phyloP scores from a whole-genome alignment of 2,329 filamentous ascomycete species.

The Bipolaris sorokiniana region DNA sequence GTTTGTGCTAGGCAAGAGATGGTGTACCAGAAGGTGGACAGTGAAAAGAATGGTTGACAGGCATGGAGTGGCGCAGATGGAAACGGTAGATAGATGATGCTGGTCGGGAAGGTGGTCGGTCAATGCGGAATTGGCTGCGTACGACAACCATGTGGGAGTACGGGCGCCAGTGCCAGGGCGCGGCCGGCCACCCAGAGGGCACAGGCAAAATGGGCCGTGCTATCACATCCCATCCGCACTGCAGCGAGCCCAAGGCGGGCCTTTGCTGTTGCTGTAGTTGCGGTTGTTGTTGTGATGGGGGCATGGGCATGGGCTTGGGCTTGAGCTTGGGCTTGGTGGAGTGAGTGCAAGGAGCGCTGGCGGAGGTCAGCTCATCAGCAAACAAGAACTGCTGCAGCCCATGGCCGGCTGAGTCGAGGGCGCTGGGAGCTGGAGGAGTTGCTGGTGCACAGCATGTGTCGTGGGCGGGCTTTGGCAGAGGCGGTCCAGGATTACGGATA shows the following conservation, averaged over 20 bases:
- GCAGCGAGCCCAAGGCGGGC: slow-evolving; percentile 34
- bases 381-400: slow-evolving; percentile 15
- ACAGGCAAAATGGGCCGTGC: slow-evolving; percentile 30
- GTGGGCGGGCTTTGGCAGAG: slow-evolving; percentile 5
- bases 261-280: slow-evolving; percentile 6
- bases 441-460: not conserved
- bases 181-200: slow-evolving; percentile 20
- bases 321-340: slow-evolving; percentile 9
- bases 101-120: slow-evolving; percentile 30
- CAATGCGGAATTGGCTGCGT: slow-evolving; percentile 20
- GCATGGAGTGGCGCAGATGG: slow-evolving; percentile 11
- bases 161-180: slow-evolving; percentile 26
- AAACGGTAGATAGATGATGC: slow-evolving; percentile 17
- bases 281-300: not conserved
- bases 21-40: slow-evolving; percentile 4
- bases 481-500: slow-evolving; percentile 29
- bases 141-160: slow-evolving; percentile 30
- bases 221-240: slow-evolving; percentile 23
- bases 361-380: slow-evolving; percentile 17
- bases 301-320: slow-evolving; percentile 4
- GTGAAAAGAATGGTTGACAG: slow-evolving; percentile 15
- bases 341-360: slow-evolving; percentile 7
- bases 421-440: too few relatives aligned
- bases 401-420: too few relatives aligned
- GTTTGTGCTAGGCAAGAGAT: slow-evolving; percentile 25